Evolutionary conservation across 1,284 basidiomycete species (phyloP).

Genomic region (Naganishia liquefaciens): DNA sequence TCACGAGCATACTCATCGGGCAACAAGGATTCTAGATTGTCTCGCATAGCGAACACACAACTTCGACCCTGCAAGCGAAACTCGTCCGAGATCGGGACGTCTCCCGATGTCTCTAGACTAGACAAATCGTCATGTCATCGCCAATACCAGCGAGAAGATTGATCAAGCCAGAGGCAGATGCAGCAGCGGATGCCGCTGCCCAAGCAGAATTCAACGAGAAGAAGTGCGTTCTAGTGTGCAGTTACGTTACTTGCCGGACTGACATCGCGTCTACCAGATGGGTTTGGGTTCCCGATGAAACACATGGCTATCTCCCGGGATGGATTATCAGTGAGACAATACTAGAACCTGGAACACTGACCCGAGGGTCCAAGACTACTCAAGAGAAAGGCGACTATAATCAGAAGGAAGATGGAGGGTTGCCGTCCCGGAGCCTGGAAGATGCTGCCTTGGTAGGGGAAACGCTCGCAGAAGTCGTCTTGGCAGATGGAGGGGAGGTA

Average conservation of each 20-base stretch:
- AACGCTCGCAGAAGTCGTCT: slow-evolving; percentile 46
- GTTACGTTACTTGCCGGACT: not conserved
- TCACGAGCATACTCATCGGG: not conserved
- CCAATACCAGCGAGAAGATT: slow-evolving; percentile 1
- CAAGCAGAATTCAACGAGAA: slow-evolving; percentile 96
- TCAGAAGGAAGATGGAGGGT: slow-evolving; percentile 30
- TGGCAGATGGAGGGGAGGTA: slow-evolving; percentile 48
- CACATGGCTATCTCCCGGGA: slow-evolving; percentile 51
- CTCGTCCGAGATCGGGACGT: not conserved
- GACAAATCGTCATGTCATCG: slow-evolving; percentile 9
- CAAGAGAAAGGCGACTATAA: slow-evolving; percentile 40
- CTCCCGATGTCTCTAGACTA: no score
- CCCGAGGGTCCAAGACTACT: not conserved
- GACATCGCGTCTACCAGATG: slow-evolving; percentile 38
- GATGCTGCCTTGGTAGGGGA: slow-evolving; percentile 28
- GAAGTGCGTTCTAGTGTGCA: slow-evolving; percentile 59
- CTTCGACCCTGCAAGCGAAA: not conserved
- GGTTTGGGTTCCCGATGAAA: slow-evolving; percentile 51
- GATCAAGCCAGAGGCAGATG: slow-evolving; percentile 41
- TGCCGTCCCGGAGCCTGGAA: slow-evolving; percentile 4
- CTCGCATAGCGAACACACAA: no score
- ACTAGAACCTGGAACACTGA: not conserved
- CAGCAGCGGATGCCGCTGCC: slow-evolving; percentile 64
- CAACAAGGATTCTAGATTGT: no score
- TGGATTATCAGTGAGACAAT: slow-evolving; percentile 42